Conservation (phyloP, 2,329 filamentous ascomycete genomes). For the Pseudogymnoascus sp. region DNA sequence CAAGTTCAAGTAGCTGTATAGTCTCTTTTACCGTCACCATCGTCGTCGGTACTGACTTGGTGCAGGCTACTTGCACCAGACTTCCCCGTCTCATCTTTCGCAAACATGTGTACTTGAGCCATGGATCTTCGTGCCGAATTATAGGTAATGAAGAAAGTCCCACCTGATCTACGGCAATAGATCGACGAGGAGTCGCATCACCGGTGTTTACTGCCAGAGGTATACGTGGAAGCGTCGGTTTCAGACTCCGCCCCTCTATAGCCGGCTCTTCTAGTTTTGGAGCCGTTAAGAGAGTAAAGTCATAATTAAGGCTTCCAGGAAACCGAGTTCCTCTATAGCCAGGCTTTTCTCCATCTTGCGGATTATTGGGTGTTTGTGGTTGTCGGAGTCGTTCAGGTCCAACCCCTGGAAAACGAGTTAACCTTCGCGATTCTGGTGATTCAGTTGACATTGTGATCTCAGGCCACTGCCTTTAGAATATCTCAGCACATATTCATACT, state of each 20-base stretch:
- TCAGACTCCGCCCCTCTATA: not conserved
- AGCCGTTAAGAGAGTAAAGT: not conserved
- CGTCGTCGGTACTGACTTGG: not conserved
- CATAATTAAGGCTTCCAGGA: not conserved
- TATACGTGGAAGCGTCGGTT: not conserved
- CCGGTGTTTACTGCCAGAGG: not conserved
- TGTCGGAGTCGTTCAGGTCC: not conserved
- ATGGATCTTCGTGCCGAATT: not conserved
- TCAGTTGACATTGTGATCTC: not conserved
- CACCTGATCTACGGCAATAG: not conserved
- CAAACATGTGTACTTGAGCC: not conserved
- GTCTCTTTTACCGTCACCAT: not conserved
- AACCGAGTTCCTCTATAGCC: not conserved
- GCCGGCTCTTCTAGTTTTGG: not conserved
- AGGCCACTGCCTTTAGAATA: not conserved
- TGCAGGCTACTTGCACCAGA: not conserved
- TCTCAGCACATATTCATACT: not conserved
- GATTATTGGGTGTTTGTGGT: not conserved
- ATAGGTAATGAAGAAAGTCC: not conserved
- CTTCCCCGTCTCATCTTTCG: not conserved
- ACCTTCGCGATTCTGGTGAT: not conserved
- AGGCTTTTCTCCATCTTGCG: not conserved
- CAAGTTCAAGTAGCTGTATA: not conserved
- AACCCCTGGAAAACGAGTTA: not conserved
- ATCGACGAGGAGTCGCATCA: not conserved